A percentile compares a stretch with the other conserved stretches of the same genome.
Conservation (phyloP, 2,329 filamentous ascomycete genomes). For the Bipolaris gigantea region DNA sequence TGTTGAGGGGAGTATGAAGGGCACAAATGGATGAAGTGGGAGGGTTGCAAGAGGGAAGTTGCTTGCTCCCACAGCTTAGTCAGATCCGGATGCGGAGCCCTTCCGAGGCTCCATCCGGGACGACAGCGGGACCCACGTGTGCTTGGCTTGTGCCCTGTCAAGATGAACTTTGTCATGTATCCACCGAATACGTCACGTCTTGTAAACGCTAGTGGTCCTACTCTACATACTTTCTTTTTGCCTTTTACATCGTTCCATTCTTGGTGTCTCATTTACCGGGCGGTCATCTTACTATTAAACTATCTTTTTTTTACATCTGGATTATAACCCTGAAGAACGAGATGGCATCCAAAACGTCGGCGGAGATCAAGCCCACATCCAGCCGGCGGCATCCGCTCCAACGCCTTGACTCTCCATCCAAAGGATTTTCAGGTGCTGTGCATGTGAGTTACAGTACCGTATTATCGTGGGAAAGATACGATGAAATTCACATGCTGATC, state of each 20-base stretch:
- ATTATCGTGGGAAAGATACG: background rate
- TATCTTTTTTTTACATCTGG: background rate
- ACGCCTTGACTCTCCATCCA: constrained; percentile 66
- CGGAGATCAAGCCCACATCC: constrained; percentile 23
- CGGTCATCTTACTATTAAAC: too few species aligned
- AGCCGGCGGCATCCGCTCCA: constrained; percentile 63
- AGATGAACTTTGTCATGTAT: background rate
- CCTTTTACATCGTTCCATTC: background rate
- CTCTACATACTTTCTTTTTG: background rate
- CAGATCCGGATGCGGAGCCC: constrained; percentile 6
- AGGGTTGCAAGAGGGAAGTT: background rate
- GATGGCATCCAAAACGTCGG: constrained; percentile 6
- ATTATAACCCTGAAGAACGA: background rate
- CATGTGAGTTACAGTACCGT: constrained; percentile 49
- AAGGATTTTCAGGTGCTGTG: constrained; percentile 62
- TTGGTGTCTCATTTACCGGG: background rate
- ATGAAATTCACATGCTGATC: background rate
- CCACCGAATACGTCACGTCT: constrained; percentile 15
- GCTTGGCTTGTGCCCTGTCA: constrained; percentile 5
- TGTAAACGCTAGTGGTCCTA: background rate
- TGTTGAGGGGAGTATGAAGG: background rate
- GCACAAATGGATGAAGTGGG: background rate
- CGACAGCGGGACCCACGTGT: constrained; percentile 12
- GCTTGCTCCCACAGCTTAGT: background rate
- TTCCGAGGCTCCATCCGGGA: constrained; percentile 15